These are phyloP conservation scores for Thinopyrum elongatum DNA, from an alignment of 176 grass and related monocot species.

Conservation along the genomic window DNA sequence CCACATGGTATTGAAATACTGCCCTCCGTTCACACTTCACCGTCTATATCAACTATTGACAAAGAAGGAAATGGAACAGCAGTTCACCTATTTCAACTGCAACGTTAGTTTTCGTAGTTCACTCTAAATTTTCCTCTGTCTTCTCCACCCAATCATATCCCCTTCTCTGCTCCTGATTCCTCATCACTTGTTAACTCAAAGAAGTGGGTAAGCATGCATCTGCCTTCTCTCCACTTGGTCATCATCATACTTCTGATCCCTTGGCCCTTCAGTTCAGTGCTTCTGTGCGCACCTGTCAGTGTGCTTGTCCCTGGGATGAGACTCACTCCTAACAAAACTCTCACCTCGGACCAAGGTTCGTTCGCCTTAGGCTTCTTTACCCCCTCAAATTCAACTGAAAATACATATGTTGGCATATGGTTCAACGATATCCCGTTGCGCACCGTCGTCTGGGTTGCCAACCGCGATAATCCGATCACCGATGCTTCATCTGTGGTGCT, in stretches of 20 bases:
- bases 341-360: not conserved
- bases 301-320: not conserved
- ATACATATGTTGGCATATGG: constrained; percentile 33
- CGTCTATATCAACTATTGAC: no score
- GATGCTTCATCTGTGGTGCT: not conserved
- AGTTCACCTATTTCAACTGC: no score
- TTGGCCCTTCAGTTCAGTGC: not conserved
- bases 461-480: not conserved
- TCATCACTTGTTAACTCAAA: no score
- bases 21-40: no score
- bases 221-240: not conserved
- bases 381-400: constrained; percentile 20
- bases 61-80: no score
- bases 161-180: no score
- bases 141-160: no score
- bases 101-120: no score
- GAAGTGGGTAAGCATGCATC: not conserved
- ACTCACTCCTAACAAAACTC: not conserved
- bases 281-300: not conserved
- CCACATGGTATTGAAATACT: no score
- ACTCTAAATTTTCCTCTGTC: no score
- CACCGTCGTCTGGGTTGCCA: constrained; percentile 35
- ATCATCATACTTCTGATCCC: not conserved
- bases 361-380: constrained; percentile 32
- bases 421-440: constrained; percentile 8